Conservation (phyloP, 352 stramenopile genomes). For the Pythium rishiriense region DNA sequence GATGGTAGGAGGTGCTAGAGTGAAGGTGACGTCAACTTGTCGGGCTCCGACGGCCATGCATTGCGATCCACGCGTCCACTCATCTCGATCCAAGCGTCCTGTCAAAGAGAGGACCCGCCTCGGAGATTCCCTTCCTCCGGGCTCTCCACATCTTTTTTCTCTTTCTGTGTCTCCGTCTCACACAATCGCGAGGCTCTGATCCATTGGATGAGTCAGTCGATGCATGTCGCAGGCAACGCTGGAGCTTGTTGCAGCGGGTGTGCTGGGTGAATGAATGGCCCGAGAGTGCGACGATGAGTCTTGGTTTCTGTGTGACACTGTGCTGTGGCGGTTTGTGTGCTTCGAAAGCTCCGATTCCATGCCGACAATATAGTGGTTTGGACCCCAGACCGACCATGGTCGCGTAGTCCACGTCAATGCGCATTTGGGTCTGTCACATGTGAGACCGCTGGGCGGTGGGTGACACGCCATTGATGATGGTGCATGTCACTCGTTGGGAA, state of each 20-base stretch:
- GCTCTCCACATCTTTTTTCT: not conserved
- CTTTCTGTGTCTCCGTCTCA: not conserved
- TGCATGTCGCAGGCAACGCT: not conserved
- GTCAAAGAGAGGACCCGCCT: no score
- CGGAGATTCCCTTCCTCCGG: no score
- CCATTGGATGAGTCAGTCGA: not conserved
- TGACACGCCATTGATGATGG: not conserved
- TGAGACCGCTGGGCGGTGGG: not conserved
- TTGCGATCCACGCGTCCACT: not conserved
- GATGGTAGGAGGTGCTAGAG: conserved; percentile 1
- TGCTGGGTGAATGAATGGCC: not conserved
- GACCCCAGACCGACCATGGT: no score
- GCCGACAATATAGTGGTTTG: no score
- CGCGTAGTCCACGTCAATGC: no score
- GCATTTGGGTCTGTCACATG: not conserved
- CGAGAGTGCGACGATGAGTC: not conserved
- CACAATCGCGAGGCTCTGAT: not conserved
- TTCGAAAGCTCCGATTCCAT: no score
- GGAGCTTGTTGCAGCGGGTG: not conserved
- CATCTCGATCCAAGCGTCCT: not conserved
- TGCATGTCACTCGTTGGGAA: not conserved
- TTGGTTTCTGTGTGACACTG: not conserved
- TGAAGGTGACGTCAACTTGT: not conserved
- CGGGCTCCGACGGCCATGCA: not conserved
- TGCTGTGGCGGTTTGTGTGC: not conserved